phyloP scores from a whole-genome alignment of 208 protist species.

The Acanthamoeba lenticulata region DNA sequence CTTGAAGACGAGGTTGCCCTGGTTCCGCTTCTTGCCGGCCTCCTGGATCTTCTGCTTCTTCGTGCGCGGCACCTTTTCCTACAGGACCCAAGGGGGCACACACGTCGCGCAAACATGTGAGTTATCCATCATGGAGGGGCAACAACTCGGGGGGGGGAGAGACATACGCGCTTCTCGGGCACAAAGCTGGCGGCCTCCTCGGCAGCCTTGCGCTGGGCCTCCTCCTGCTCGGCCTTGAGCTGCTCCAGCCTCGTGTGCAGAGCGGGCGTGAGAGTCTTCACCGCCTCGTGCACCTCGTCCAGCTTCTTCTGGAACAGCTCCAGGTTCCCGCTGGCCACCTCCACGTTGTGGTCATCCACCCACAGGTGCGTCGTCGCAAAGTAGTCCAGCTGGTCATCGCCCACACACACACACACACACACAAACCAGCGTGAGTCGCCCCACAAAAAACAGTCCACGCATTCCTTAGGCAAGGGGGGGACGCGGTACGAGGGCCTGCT shows the following conservation, averaged over 20 bases:
- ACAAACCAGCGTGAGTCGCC: too few species aligned
- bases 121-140: too few species aligned
- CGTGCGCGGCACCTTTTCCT: slow-evolving; percentile 50
- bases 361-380: not conserved
- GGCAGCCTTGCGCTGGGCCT: not conserved
- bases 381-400: not conserved
- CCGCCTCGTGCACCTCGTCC: not conserved
- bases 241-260: not conserved
- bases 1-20: slow-evolving; percentile 63
- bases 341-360: slow-evolving; percentile 40
- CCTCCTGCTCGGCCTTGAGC: slow-evolving; percentile 1
- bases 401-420: not conserved
- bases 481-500: slow-evolving; percentile 7
- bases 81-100: not conserved
- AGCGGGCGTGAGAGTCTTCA: not conserved
- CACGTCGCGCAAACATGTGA: not conserved
- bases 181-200: slow-evolving; percentile 12
- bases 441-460: too few species aligned
- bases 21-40: slow-evolving; percentile 59
- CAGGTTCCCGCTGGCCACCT: slow-evolving; percentile 23
- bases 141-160: not conserved
- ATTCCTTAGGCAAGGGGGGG: too few species aligned
- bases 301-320: slow-evolving; percentile 33
- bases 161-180: slow-evolving; percentile 1
- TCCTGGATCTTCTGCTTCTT: slow-evolving; percentile 61